A percentile compares a stretch with the other conserved stretches of the same genome.
These are phyloP conservation scores for Cyberlindnera galapagoensis DNA, from an alignment of 805 yeast genomes.

Conservation along the genomic window DNA sequence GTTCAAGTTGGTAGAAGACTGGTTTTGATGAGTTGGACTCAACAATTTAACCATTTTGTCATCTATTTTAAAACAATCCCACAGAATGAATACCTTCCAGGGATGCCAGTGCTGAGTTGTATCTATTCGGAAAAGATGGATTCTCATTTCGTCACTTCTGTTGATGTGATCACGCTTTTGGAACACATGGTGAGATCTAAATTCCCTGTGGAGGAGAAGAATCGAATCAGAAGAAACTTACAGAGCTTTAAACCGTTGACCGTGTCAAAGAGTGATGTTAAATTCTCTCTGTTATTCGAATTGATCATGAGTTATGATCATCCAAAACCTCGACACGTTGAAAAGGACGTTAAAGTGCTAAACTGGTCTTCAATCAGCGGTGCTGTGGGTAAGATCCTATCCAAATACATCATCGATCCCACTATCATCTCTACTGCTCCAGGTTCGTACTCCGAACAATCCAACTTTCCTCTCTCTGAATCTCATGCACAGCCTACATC, in stretches of 20 bases:
- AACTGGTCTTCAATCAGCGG: constrained; percentile 46
- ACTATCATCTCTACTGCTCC: not conserved
- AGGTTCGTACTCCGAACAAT: no score
- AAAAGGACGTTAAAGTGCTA: constrained; percentile 64
- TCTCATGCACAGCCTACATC: no score
- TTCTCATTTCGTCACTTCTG: constrained; percentile 54
- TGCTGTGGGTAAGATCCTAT: constrained; percentile 50
- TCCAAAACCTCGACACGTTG: constrained; percentile 66
- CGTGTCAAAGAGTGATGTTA: constrained; percentile 40
- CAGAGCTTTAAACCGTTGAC: constrained; percentile 60
- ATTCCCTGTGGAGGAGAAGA: constrained; percentile 63
- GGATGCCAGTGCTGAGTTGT: constrained; percentile 48
- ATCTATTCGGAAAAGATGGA: constrained; percentile 47
- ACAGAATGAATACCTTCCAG: constrained; percentile 30
- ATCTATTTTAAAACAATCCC: constrained; percentile 33
- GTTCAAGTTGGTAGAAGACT: constrained; percentile 36
- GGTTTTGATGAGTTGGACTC: constrained; percentile 38
- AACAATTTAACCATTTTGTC: constrained; percentile 27
- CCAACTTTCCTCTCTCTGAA: no score
- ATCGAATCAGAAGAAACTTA: constrained; percentile 59
- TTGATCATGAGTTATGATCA: constrained; percentile 53
- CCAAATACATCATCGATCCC: constrained; percentile 39
- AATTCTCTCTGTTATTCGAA: constrained; percentile 33
- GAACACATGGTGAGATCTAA: constrained; percentile 49
- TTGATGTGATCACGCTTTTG: constrained; percentile 51